Evolutionary conservation across 805 yeast species (phyloP).

Genomic region (Saccharomycodes ludwigii): DNA sequence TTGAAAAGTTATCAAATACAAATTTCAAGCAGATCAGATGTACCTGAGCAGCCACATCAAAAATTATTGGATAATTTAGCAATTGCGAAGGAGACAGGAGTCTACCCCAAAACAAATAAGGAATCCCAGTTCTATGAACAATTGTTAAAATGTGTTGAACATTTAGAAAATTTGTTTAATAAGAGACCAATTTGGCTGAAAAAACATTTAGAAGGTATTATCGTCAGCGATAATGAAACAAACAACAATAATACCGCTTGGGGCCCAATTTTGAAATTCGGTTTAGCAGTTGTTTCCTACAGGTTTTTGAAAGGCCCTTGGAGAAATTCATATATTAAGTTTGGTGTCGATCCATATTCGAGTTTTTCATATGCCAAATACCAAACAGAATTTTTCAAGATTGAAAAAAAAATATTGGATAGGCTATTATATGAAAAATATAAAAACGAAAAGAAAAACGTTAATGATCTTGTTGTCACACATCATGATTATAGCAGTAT

Average conservation of each 20-base stretch:
- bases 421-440: conserved; percentile 14
- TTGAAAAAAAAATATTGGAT: conserved; percentile 19
- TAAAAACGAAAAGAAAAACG: conserved; percentile 13
- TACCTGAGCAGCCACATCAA: conserved; percentile 39
- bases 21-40: conserved; percentile 32
- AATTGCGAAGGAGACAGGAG: conserved; percentile 19
- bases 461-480: no score
- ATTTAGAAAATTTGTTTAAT: conserved; percentile 37
- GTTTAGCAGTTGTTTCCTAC: conserved; percentile 76
- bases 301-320: conserved; percentile 86
- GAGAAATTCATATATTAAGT: conserved; percentile 72
- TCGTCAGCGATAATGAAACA: conserved; percentile 34
- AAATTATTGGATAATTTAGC: conserved; percentile 36
- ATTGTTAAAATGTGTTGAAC: conserved; percentile 17
- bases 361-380: conserved; percentile 44
- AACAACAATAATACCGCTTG: conserved; percentile 12
- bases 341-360: conserved; percentile 66
- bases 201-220: conserved; percentile 46
- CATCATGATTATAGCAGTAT: conserved; percentile 20
- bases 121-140: conserved; percentile 21
- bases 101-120: conserved; percentile 24
- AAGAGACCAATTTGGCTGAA: conserved; percentile 79
- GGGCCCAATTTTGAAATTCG: conserved; percentile 38
- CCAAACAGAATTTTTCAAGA: conserved; percentile 75
- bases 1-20: conserved; percentile 34